These are phyloP conservation scores for Westerdykella aurantiaca DNA, from an alignment of 2,329 filamentous ascomycete species.

Conservation along the genomic window DNA sequence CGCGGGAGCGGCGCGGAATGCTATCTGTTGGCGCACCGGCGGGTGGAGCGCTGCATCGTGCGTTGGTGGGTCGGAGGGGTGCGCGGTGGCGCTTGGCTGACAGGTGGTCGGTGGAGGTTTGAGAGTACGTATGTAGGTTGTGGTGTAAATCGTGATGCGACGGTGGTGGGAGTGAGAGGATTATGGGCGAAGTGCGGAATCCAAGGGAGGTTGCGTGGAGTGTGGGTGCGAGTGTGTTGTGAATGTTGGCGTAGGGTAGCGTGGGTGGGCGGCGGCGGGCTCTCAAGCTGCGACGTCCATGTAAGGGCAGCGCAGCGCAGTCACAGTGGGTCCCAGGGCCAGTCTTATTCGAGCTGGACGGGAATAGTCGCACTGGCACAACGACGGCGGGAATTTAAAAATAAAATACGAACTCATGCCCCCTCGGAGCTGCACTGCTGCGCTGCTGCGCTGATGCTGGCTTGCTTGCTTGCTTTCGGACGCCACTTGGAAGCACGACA, in stretches of 20 bases:
- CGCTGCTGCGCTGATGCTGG: no score
- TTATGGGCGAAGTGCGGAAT: not conserved
- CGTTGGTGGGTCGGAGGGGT: slow-evolving; percentile 3
- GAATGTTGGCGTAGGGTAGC: not conserved
- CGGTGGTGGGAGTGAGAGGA: not conserved
- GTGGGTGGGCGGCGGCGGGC: not conserved
- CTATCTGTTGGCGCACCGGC: slow-evolving; percentile 11
- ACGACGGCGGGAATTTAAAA: no score
- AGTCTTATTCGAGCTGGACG: no score
- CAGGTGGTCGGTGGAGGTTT: not conserved
- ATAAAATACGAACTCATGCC: no score
- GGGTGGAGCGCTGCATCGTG: slow-evolving; percentile 8
- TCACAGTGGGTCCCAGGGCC: no score
- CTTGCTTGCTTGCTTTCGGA: no score
- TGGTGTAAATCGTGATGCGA: not conserved
- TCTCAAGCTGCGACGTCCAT: no score
- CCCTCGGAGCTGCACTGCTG: no score
- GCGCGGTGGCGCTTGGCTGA: not conserved
- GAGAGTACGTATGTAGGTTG: not conserved
- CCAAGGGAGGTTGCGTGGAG: not conserved
- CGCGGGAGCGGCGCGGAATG: slow-evolving; percentile 8
- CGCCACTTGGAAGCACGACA: no score
- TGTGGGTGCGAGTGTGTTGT: not conserved
- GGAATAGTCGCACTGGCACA: no score
- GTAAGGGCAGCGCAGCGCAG: no score